Conservation (phyloP, 2,329 filamentous ascomycete species). For the Podosphaera aphanis region DNA sequence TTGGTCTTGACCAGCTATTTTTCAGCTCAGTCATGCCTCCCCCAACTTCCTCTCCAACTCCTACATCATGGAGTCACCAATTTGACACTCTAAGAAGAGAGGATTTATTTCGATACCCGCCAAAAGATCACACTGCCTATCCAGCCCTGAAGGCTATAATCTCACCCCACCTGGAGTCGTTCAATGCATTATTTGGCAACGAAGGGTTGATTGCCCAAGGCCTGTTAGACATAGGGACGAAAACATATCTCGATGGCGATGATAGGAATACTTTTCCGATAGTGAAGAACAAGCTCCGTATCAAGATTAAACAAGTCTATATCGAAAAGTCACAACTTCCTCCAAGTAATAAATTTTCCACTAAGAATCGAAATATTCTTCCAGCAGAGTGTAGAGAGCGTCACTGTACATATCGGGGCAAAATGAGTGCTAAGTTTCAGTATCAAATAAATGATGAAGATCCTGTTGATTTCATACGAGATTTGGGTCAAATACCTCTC, state of each 20-base stretch:
- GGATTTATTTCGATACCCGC: conserved; percentile 70
- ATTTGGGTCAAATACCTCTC: conserved; percentile 72
- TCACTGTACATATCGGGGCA: conserved; percentile 75
- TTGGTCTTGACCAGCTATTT: background rate
- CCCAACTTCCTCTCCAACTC: conserved; percentile 19
- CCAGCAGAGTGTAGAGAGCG: conserved; percentile 88
- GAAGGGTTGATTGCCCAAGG: conserved; percentile 53
- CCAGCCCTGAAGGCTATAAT: conserved; percentile 70
- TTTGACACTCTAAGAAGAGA: conserved; percentile 74
- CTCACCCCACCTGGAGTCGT: conserved; percentile 79
- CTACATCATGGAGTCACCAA: conserved; percentile 58
- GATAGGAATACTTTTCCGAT: conserved; percentile 29
- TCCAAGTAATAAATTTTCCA: conserved; percentile 58
- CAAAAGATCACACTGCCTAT: conserved; percentile 68
- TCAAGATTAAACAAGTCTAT: conserved; percentile 60
- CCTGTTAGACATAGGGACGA: conserved; percentile 72
- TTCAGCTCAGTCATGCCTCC: conserved; percentile 9
- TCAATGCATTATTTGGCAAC: conserved; percentile 67
- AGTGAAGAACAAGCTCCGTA: conserved; percentile 48
- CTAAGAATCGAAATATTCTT: conserved; percentile 59
- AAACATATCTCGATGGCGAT: conserved; percentile 66
- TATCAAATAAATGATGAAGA: conserved; percentile 74
- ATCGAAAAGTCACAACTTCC: conserved; percentile 66
- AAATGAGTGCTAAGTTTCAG: conserved; percentile 61
- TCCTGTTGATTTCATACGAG: conserved; percentile 57